phyloP scores from a whole-genome alignment of 768 basidiomycete species.

The Suillus variegatus region DNA sequence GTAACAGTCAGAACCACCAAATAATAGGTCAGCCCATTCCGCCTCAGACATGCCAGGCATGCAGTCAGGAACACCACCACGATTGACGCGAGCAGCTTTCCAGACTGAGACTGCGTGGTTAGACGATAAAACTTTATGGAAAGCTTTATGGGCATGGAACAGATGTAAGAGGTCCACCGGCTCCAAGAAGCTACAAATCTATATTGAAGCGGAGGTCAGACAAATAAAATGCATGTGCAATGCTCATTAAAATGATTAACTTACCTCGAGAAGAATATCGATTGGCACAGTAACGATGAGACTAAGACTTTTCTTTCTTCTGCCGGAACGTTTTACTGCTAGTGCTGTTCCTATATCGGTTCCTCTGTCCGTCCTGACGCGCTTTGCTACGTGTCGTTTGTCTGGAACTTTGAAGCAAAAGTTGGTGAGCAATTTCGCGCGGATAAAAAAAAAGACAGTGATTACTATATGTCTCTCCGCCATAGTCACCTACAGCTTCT shows the following conservation, averaged over 20 bases:
- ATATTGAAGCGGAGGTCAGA: neutral
- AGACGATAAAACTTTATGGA: slow-evolving; percentile 28
- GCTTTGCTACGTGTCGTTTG: neutral
- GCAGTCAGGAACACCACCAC: slow-evolving; percentile 21
- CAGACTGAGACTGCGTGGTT: slow-evolving; percentile 24
- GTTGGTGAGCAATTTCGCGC: neutral
- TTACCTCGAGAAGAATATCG: slow-evolving; percentile 30
- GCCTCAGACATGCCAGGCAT: slow-evolving; percentile 26
- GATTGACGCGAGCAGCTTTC: slow-evolving; percentile 15
- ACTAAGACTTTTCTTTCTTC: slow-evolving; percentile 12
- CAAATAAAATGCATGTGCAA: neutral
- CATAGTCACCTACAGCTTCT: neutral
- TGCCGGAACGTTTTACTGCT: neutral
- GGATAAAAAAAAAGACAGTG: neutral
- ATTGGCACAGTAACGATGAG: slow-evolving; percentile 21
- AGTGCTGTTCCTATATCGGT: neutral
- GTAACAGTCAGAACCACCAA: slow-evolving; percentile 19
- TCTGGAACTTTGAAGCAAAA: neutral
- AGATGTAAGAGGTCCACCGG: slow-evolving; percentile 35
- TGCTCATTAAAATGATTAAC: neutral
- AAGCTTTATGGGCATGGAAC: slow-evolving; percentile 25
- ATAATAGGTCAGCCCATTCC: slow-evolving; percentile 28
- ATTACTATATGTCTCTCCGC: neutral
- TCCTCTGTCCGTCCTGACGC: neutral
- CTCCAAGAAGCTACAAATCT: slow-evolving; percentile 30